Evolutionary conservation across 164 flowering plant species (phyloP).

Genomic region (Aristolochia contorta): DNA sequence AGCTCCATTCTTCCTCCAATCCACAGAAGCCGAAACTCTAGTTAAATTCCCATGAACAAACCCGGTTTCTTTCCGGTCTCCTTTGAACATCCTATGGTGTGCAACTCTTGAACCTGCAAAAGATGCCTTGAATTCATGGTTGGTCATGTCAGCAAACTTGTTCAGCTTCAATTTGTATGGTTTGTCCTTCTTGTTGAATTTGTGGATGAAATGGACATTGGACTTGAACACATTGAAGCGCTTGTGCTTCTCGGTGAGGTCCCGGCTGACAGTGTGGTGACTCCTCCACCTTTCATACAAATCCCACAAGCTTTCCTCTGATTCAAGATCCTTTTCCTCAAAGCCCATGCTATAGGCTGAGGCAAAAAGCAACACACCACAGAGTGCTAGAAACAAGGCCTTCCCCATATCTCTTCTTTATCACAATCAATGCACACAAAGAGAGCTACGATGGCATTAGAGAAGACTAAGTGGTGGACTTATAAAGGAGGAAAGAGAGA

Average conservation of each 20-base stretch:
- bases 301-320: slow-evolving; percentile 46
- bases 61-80: slow-evolving; percentile 17
- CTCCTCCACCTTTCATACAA: slow-evolving; percentile 63
- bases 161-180: slow-evolving; percentile 55
- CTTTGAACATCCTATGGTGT: slow-evolving; percentile 51
- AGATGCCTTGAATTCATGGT: slow-evolving; percentile 41
- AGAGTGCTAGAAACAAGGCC: slow-evolving; percentile 16
- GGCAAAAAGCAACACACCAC: slow-evolving; percentile 22
- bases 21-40: slow-evolving; percentile 39
- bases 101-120: slow-evolving; percentile 45
- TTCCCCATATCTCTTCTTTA: slow-evolving; percentile 14
- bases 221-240: slow-evolving; percentile 61
- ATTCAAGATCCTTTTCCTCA: slow-evolving; percentile 41
- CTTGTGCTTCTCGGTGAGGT: slow-evolving; percentile 40
- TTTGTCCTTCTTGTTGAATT: slow-evolving; percentile 36
- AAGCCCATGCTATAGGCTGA: slow-evolving; percentile 30
- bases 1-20: slow-evolving; percentile 74
- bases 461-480: neutral
- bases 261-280: slow-evolving; percentile 40
- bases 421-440: neutral
- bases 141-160: slow-evolving; percentile 65
- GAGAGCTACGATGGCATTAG: neutral
- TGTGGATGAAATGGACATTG: slow-evolving; percentile 38
- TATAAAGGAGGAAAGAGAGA: neutral
- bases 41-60: slow-evolving; percentile 46